A percentile compares a stretch with the other conserved stretches of the same genome.
phyloP scores from a whole-genome alignment of 371 early-diverging fungal genomes.

The Dichotomocladium elegans region DNA sequence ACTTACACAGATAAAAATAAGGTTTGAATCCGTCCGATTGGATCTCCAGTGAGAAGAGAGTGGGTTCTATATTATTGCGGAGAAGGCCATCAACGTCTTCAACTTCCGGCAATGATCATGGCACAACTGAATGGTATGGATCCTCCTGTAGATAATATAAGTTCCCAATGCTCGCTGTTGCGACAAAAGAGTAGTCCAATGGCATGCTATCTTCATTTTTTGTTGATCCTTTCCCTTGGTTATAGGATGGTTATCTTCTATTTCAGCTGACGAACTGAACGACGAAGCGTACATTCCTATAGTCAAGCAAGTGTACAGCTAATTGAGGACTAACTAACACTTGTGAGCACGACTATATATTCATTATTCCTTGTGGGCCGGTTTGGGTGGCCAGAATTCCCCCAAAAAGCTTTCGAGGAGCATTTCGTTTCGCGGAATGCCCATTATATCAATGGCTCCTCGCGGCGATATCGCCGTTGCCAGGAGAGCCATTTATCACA shows the following conservation, averaged over 20 bases:
- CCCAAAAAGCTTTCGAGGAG: constrained; percentile 27
- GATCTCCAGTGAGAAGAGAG: constrained; percentile 12
- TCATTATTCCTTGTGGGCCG: constrained; percentile 51
- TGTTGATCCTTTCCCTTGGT: too few relatives aligned
- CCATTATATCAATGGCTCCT: constrained; percentile 15
- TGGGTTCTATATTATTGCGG: constrained; percentile 44
- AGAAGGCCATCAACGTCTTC: constrained; percentile 41
- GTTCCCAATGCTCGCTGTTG: not conserved
- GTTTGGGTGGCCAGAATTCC: constrained; percentile 48
- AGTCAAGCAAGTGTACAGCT: constrained; percentile 29
- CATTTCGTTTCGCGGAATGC: constrained; percentile 20
- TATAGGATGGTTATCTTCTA: constrained; percentile 31
- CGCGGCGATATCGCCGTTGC: constrained; percentile 24
- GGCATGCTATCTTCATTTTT: not conserved
- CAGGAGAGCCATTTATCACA: constrained; percentile 21
- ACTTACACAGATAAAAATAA: constrained; percentile 37
- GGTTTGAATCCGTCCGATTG: constrained; percentile 12
- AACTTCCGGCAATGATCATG: not conserved
- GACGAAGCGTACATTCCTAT: constrained; percentile 41
- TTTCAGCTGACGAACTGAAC: constrained; percentile 32
- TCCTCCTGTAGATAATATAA: not conserved
- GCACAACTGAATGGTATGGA: not conserved
- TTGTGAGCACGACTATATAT: constrained; percentile 18
- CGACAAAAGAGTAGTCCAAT: not conserved
- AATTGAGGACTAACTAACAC: constrained; percentile 35